Evolutionary conservation across 1,284 basidiomycete species (phyloP).

Genomic region (Cystobasidium slooffiae): DNA sequence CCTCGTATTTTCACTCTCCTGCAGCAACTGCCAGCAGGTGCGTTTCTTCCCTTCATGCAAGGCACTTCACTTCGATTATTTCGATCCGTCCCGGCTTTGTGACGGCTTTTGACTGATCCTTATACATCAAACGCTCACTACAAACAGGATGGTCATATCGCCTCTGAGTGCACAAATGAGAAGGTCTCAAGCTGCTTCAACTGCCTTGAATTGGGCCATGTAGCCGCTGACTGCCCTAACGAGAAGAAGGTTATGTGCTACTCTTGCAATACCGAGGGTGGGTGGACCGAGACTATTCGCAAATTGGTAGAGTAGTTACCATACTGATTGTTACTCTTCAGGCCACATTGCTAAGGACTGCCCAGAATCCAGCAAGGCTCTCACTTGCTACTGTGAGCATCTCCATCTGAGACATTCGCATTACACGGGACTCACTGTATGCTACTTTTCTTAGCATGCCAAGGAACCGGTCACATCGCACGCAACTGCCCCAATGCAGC

Average conservation of each 20-base stretch:
- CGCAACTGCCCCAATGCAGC: conserved; percentile 33
- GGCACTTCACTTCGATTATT: not conserved
- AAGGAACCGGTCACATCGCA: conserved; percentile 38
- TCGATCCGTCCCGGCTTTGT: too few species aligned
- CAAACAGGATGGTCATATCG: conserved; percentile 38
- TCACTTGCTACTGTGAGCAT: conserved; percentile 37
- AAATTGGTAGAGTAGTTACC: too few species aligned
- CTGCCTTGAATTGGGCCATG: conserved; percentile 35
- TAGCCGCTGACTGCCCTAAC: conserved; percentile 33
- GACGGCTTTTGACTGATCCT: not conserved
- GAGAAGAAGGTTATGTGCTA: conserved; percentile 30
- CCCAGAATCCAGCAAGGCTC: conserved; percentile 19
- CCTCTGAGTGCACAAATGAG: conserved; percentile 39
- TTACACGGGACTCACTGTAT: not conserved
- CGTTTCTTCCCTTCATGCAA: not conserved
- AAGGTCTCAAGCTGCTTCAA: conserved; percentile 43
- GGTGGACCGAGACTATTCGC: too few species aligned
- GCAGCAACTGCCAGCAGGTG: conserved; percentile 37
- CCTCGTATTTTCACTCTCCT: not conserved
- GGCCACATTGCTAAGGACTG: conserved; percentile 37
- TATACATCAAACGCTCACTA: too few species aligned
- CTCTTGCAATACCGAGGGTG: conserved; percentile 30
- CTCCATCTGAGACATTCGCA: too few species aligned
- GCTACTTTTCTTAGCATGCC: conserved; percentile 10
- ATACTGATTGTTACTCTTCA: too few species aligned